Base-by-base conservation (phyloP, 148 eudicot genomes). In the Chenopodium berlandieri region DNA sequence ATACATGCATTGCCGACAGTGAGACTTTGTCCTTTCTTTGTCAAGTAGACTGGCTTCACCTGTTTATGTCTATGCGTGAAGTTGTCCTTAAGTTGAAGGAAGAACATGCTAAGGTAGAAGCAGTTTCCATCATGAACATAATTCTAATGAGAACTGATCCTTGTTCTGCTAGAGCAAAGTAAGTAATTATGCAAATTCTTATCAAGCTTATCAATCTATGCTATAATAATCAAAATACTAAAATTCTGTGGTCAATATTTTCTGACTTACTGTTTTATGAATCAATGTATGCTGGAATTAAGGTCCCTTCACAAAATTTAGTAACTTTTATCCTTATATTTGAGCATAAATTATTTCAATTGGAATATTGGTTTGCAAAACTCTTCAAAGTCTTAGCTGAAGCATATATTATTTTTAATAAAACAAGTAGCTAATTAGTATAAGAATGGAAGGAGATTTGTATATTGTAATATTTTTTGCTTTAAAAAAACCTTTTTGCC, bases 141-240 rank as follows among this genome's bases (percentile, higher is more conserved):
- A 86, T 92, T 86, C 74, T 92, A 7, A 54, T 86, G 79, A 89
- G 91, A 87, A 90, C 86, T 71, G 79, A 93, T 82, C 92, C 97
- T 71, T 92, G 86, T 79, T 78, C 83, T 82, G 95, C 87, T 77
- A 91, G 99, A 87, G 91, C 84, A 79, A 88, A 84, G 98, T 93
- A 86, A 90, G 94, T 82, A 66, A 76, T 82, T 4, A 75, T 83
- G 52, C 56, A 20, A 30, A 62, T 71, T 17, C 32, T 71, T 4
- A 8, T 76, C 66, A 69, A 58, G 79, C 64, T 69, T 23, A 70
- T 71, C 71, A 74, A 27, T 77, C 13, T 56, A 32, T 52, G 19
- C 40, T 27, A 82, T 78, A 6, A 2, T 37, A 20, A n/a, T 44
- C 20, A 23, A 73, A 40, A 8, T 40, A 0, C 13, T 71, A 20